These are phyloP conservation scores for Acacia pycnantha DNA, from an alignment of 331 rosid species.

Conservation along the genomic window DNA sequence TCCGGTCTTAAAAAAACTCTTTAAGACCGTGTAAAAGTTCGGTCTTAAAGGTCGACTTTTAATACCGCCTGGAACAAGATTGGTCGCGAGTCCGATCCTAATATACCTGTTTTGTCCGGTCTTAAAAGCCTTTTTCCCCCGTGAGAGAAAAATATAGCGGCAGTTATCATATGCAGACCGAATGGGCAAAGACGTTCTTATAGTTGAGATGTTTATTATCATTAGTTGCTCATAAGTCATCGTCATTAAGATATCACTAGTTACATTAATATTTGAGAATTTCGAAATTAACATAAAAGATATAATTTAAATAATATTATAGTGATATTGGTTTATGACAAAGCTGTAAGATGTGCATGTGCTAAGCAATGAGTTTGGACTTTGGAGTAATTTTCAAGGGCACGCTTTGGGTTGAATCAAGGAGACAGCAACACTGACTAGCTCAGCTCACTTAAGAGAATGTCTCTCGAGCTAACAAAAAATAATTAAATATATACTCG, in stretches of 20 bases:
- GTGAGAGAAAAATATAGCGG: too few species aligned
- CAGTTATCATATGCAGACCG: background rate
- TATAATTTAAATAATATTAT: background rate
- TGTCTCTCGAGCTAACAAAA: slow-evolving; percentile 56
- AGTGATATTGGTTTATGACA: slow-evolving; percentile 17
- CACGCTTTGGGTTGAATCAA: slow-evolving; percentile 94
- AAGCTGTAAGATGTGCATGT: slow-evolving; percentile 62
- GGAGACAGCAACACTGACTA: slow-evolving; percentile 81
- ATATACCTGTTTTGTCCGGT: too few species aligned
- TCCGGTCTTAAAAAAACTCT: too few species aligned
- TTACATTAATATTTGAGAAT: background rate
- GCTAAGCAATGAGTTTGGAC: slow-evolving; percentile 67
- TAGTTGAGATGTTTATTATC: background rate
- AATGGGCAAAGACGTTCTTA: background rate
- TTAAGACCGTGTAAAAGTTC: too few species aligned
- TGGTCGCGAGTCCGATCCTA: too few species aligned
- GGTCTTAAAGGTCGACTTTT: too few species aligned
- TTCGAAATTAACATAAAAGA: background rate
- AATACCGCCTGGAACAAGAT: too few species aligned
- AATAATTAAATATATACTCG: background rate
- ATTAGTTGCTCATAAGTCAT: too few species aligned
- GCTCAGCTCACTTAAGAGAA: slow-evolving; percentile 68
- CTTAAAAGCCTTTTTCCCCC: too few species aligned
- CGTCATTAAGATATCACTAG: background rate
- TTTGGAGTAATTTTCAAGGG: slow-evolving; percentile 74